Conservation (phyloP, 495 filamentous ascomycete species). For the Diplogelasinospora grovesii region DNA sequence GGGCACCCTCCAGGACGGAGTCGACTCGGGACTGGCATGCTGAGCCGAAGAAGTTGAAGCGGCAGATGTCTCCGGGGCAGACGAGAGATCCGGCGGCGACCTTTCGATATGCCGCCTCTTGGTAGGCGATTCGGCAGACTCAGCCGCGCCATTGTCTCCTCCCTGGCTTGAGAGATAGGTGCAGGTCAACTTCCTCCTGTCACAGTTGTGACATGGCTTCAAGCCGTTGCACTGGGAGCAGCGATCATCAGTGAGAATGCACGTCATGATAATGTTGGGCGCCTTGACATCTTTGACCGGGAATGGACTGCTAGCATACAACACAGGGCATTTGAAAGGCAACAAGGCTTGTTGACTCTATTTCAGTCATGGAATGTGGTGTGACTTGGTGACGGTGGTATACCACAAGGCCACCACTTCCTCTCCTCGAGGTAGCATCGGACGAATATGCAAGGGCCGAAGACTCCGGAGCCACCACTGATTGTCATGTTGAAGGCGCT, state of each 20-base stretch:
- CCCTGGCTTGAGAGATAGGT: constrained; percentile 35
- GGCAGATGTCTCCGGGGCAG: constrained; percentile 13
- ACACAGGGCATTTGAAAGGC: no score
- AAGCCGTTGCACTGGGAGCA: constrained; percentile 57
- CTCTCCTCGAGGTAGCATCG: no score
- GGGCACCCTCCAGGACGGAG: constrained; percentile 19
- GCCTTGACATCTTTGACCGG: no score
- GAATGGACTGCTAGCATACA: no score
- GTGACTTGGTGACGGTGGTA: no score
- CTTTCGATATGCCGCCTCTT: constrained; percentile 40
- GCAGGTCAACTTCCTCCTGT: constrained; percentile 50
- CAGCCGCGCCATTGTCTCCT: constrained; percentile 26
- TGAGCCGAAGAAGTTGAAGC: constrained; percentile 12
- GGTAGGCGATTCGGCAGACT: constrained; percentile 34
- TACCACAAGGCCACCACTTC: no score
- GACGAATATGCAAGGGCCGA: no score
- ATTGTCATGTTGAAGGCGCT: constrained; percentile 1
- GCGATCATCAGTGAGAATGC: constrained; percentile 14
- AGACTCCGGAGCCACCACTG: background rate
- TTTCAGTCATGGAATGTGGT: no score
- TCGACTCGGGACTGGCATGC: constrained; percentile 5
- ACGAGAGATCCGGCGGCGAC: constrained; percentile 21
- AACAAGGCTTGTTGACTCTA: no score
- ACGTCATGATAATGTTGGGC: background rate
- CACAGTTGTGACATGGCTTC: constrained; percentile 62